Evolutionary conservation across 192 early-diverging fungal species (phyloP).

Genomic region (Linnemannia zychae): DNA sequence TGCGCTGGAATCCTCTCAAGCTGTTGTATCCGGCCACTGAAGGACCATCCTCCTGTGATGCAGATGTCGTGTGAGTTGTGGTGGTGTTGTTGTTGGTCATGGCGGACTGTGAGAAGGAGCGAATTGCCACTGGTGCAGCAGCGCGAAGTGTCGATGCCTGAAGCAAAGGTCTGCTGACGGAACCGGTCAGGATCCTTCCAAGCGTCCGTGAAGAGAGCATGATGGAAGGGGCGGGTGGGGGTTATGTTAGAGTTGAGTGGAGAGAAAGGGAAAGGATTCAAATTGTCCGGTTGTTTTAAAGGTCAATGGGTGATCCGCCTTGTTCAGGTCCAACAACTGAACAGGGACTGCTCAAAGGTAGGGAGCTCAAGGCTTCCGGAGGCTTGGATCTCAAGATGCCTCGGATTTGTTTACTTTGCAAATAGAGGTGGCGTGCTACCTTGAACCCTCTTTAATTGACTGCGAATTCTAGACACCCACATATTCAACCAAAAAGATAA

Average conservation of each 20-base stretch:
- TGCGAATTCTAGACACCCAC: not conserved
- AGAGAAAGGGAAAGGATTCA: not conserved
- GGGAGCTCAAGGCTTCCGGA: not conserved
- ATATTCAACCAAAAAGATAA: not conserved
- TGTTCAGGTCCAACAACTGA: not conserved
- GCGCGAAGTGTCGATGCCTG: not conserved
- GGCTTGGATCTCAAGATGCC: not conserved
- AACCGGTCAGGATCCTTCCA: conserved; percentile 21
- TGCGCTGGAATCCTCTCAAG: conserved; percentile 52
- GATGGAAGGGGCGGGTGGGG: not conserved
- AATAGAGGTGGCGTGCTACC: not conserved
- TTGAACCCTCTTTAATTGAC: not conserved
- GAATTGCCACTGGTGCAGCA: not conserved
- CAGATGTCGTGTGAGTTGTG: not conserved
- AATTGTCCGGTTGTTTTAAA: conserved; percentile 2
- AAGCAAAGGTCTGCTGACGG: conserved; percentile 15
- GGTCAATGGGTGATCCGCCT: not conserved
- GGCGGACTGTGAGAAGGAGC: conserved; percentile 4
- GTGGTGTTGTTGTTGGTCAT: conserved; percentile 22
- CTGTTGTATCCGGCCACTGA: conserved; percentile 24
- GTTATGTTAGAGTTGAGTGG: conserved; percentile 2
- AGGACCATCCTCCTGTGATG: conserved; percentile 14
- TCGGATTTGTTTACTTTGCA: conserved; percentile 2
- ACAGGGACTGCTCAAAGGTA: not conserved
- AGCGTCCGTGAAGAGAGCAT: conserved; percentile 49